Evolutionary conservation across 352 stramenopile species (phyloP), one percentile per base, ranked within the genome.

Genomic region (Phytopythium aichiense): DNA sequence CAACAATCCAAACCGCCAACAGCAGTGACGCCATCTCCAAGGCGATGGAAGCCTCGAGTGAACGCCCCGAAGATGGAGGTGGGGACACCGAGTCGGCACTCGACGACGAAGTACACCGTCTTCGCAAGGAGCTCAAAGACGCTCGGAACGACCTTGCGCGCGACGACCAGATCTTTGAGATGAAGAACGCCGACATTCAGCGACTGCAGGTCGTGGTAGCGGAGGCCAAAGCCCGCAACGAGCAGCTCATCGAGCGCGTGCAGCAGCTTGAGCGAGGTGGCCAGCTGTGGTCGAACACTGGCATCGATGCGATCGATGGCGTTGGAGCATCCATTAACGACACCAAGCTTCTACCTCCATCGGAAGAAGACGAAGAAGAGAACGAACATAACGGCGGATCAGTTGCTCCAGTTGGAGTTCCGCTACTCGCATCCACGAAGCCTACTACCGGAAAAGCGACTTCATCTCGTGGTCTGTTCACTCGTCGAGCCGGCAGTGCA

Each of bases 121-220:
- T 91, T 22, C 59, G 61, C 1, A 76, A 83, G 35, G 81, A 94
- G 49, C 71, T 94, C 13, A 79, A 85, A 31, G 67, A 76, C 40
- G 81, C 84, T 6, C 87, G 87, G 40, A 73, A 70, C 9, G 83
- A 94, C 50, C 66, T 94, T 48, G 70, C 71, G 1, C 78, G 81
- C 51, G 83, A 94, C 50, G 83, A 92, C 31, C 77, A 94, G 63
- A 92, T 94, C 56, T 94, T 94, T 56, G 81, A 92, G 58, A 88
- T 91, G 75, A 93, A 94, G 43, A 92, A 90, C 54, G 43, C 65
- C 2, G 84, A 94, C 40, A 87, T 94, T 35, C 71, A 92, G 40
- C 65, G 69, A 28, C 53, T 92, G 3, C 86, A 95, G 46, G 63
- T 63, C 0, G 70, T 87, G 15, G 50, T 92, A 11, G 60, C 72